Base-by-base conservation (phyloP, 768 basidiomycete species). In the Ramaria sp. region DNA sequence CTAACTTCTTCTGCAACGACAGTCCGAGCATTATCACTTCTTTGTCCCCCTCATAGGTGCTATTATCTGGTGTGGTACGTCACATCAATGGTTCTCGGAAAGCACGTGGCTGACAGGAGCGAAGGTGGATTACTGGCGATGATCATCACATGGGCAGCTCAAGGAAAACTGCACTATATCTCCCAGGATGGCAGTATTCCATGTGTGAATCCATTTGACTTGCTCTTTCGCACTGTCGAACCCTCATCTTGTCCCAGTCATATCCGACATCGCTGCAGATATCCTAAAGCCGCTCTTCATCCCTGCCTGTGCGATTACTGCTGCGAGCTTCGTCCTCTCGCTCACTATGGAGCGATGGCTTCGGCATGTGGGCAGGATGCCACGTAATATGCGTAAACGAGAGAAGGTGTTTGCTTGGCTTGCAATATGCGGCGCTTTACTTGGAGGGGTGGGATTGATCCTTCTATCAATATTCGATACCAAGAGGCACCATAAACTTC, bases 191-290 rank as follows among this genome's bases (percentile, higher is more conserved):
- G 55, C 15, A 48, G 72, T 73, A 55, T 55, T 46, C 54, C 54
- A 15, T 76, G 82, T 13, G 51, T 15, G 58, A 27, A 13, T 31
- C 59, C n/a, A n/a, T n/a, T n/a, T n/a, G n/a, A n/a, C 73, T 47
- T 37, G n/a, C n/a, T n/a, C n/a, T n/a, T n/a, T n/a, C n/a, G 10
- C 13, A 19, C 31, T 12, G 52, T 71, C 90, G 45, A 89, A 90
- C 65, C 88, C 88, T 3, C 74, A 90, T 38, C 90, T 91, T 63
- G 72, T n/a, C n/a, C n/a, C n/a, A n/a, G n/a, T n/a, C n/a, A n/a
- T n/a, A n/a, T n/a, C n/a, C n/a, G n/a, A n/a, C n/a, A n/a, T n/a
- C n/a, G n/a, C n/a, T n/a, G n/a, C n/a, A n/a, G n/a, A n/a, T n/a
- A n/a, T n/a, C n/a, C n/a, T n/a, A n/a, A n/a, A n/a, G n/a, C n/a